A percentile compares a stretch with the other conserved stretches of the same genome.
Conservation (phyloP, 2,329 filamentous ascomycete genomes). For the Cryphonectria carpinicola region DNA sequence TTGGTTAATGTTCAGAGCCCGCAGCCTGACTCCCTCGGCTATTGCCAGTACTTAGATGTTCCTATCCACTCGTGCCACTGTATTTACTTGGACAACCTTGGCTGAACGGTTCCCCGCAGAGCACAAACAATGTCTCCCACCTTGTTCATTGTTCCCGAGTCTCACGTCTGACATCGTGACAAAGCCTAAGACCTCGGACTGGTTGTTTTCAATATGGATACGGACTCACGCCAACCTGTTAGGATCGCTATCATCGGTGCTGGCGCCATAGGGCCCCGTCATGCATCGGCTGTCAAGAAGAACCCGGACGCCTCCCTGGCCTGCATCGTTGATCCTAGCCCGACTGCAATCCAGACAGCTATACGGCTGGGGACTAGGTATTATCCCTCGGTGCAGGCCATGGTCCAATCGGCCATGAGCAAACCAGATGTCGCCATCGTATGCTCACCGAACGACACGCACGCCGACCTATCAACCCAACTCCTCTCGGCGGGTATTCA, state of each 20-base stretch:
- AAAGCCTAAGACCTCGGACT: too few relatives aligned
- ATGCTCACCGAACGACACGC: slow-evolving; percentile 63
- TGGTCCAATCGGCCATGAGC: slow-evolving; percentile 42
- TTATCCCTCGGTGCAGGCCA: slow-evolving; percentile 42
- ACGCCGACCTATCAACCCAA: slow-evolving; percentile 54
- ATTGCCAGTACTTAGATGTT: neutral
- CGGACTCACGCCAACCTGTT: neutral
- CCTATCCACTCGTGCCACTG: neutral
- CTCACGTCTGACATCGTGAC: neutral
- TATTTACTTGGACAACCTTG: neutral
- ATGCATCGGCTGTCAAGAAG: slow-evolving; percentile 36
- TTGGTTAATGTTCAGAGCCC: neutral
- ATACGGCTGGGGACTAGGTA: slow-evolving; percentile 32
- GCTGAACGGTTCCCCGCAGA: neutral
- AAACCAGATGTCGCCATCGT: slow-evolving; percentile 60
- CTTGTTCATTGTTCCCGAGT: neutral
- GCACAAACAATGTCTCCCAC: neutral
- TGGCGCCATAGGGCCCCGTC: slow-evolving; percentile 39
- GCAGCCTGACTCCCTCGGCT: neutral
- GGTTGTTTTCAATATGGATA: neutral
- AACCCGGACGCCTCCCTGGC: slow-evolving; percentile 33
- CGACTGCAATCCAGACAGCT: slow-evolving; percentile 31
- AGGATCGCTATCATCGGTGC: slow-evolving; percentile 39
- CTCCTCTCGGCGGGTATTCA: slow-evolving; percentile 54
- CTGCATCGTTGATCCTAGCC: slow-evolving; percentile 39